Base-by-base conservation (phyloP, 78 protist species). In the Cavenderia fasciculata region DNA sequence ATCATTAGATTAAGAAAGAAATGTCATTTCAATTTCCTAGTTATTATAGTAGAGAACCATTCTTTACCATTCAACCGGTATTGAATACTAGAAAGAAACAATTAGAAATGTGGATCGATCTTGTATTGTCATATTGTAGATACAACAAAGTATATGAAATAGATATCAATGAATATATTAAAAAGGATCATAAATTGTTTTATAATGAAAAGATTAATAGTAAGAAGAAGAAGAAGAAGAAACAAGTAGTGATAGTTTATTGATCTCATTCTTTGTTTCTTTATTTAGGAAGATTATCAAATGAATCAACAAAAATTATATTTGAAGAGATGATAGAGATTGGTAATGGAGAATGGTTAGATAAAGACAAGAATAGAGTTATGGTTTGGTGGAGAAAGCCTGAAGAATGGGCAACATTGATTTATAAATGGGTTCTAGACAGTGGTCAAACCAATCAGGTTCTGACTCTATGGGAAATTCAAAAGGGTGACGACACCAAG, bases 261-360 rank as follows among this genome's bases (percentile, higher is more conserved):
- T 57, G 5, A 57, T 29, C 29, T 12, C 66, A 29, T 52, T 56
- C 16, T 25, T 71, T 52, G 12, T 71, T 34, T 73, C 11, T 27
- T 27, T 5, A 18, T 3, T 40, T 23, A 89, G 94, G 94, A 61
- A 74, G 34, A 51, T 46, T 91, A 65, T 66, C 86, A 36, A 21
- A 21, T 27, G 94, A 91, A 21, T 12, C 82, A 2, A 34, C 63
- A 29, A 54, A 51, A 47, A 21, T 19, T 11, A 41, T 91, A 47
- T 46, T 91, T 49, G 74, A 79, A 5, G 94, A 91, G 19, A 75
- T 91, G n/a, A 84, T 79, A 7, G 76, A 56, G 1, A 56, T 49
- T 52, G 94, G 94, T 33, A 74, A 33, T 69, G 94, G 85, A 4
- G 94, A 91, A 66, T 91, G 94, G 94, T 40, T 76, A 31, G 77